Evolutionary conservation across 2,329 filamentous ascomycete species (phyloP).

Genomic region (Lachnellula hyalina): DNA sequence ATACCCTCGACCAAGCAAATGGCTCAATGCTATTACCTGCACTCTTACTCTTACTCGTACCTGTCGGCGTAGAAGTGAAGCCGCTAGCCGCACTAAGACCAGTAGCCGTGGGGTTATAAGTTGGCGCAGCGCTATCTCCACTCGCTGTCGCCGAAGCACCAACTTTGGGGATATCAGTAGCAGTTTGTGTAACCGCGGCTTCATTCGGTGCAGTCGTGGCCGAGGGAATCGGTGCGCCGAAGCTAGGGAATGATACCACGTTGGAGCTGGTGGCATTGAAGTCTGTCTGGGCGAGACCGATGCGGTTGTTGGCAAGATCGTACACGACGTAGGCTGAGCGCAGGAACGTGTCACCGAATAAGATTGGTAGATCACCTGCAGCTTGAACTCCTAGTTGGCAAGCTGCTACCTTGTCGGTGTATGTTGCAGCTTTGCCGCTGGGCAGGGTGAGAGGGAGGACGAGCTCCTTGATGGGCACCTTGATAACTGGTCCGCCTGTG

Average conservation of each 20-base stretch:
- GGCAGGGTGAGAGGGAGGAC: conserved; percentile 32
- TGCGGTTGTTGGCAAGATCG: conserved; percentile 46
- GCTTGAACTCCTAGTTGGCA: conserved; percentile 53
- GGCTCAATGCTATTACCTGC: conserved; percentile 20
- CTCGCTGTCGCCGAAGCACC: conserved; percentile 13
- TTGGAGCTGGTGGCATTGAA: conserved; percentile 36
- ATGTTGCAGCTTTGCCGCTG: conserved; percentile 30
- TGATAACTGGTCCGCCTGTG: conserved; percentile 38
- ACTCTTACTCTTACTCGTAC: conserved; percentile 21
- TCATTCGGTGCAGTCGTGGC: conserved; percentile 21
- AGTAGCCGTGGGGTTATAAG: conserved; percentile 24
- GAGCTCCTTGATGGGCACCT: conserved; percentile 43
- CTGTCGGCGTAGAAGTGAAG: conserved; percentile 17
- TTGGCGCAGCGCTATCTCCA: conserved; percentile 13
- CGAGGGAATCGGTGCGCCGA: conserved; percentile 26
- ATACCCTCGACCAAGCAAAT: conserved; percentile 24
- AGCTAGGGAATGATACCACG: conserved; percentile 26
- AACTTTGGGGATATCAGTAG: conserved; percentile 23
- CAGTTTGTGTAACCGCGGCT: conserved; percentile 25
- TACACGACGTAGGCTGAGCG: conserved; percentile 51
- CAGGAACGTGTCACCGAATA: conserved; percentile 49
- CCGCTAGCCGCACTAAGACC: conserved; percentile 26
- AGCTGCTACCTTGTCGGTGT: conserved; percentile 28
- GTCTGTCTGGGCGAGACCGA: conserved; percentile 46
- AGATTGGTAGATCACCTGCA: conserved; percentile 24